phyloP scores from a whole-genome alignment of 495 filamentous ascomycete species.

The Penicillium tannophilum region DNA sequence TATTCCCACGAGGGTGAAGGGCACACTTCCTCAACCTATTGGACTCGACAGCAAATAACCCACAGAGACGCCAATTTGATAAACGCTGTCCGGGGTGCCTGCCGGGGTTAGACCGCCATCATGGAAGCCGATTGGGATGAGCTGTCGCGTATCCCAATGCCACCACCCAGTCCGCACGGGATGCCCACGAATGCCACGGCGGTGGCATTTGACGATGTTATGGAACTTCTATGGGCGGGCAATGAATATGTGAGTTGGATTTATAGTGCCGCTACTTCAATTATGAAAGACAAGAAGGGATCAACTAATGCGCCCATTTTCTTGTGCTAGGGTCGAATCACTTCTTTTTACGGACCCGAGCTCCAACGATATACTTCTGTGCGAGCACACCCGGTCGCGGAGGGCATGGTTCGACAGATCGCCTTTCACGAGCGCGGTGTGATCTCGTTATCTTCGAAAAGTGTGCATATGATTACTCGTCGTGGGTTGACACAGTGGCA shows the following conservation, averaged over 20 bases:
- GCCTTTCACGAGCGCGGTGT: constrained; percentile 85
- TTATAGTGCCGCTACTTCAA: constrained; percentile 1
- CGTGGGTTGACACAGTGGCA: constrained; percentile 86
- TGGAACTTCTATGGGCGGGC: constrained; percentile 90
- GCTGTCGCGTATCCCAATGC: constrained; percentile 71
- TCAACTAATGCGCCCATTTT: background rate
- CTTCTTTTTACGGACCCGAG: constrained; percentile 81
- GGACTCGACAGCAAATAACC: background rate
- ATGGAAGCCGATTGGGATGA: constrained; percentile 59
- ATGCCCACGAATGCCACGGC: constrained; percentile 67
- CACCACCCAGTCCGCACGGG: constrained; percentile 62
- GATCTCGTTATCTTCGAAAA: constrained; percentile 72
- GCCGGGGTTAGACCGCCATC: constrained; percentile 21
- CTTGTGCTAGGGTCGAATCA: constrained; percentile 69
- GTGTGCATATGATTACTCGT: constrained; percentile 82
- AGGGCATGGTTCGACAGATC: constrained; percentile 76
- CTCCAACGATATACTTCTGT: constrained; percentile 80
- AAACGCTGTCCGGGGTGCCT: constrained; percentile 2
- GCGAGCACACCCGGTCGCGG: constrained; percentile 63
- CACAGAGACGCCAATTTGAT: background rate
- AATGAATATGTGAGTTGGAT: constrained; percentile 73
- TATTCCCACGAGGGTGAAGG: constrained; percentile 35
- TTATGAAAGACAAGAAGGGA: background rate
- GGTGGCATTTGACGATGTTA: constrained; percentile 80
- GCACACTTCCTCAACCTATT: constrained; percentile 16